Percentiles rank a stretch among this genome's conserved stretches.
phyloP scores from a whole-genome alignment of 2,329 filamentous ascomycete genomes.

The Colletotrichum graminicola region DNA sequence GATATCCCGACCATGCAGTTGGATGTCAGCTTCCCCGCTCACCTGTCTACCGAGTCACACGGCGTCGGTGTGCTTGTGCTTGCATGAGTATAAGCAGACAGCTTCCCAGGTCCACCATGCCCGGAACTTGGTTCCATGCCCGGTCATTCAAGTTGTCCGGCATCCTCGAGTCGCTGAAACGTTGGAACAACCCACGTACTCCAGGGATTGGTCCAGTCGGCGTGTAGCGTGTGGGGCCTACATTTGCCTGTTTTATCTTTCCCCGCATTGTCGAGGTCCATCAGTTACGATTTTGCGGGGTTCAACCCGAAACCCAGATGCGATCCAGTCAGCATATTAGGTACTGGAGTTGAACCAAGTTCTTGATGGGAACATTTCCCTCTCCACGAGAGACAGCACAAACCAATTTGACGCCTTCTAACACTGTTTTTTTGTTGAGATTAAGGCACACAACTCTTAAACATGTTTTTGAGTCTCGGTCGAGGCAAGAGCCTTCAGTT shows the following conservation, averaged over 20 bases:
- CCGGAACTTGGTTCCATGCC: neutral
- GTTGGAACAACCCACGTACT: neutral
- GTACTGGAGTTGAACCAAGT: neutral
- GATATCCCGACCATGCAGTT: neutral
- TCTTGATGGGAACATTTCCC: neutral
- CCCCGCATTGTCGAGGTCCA: neutral
- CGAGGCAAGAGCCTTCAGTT: conserved; percentile 27
- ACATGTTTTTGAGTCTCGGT: conserved; percentile 27
- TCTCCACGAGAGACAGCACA: neutral
- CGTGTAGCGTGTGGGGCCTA: neutral
- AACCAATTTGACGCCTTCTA: neutral
- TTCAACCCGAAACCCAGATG: neutral
- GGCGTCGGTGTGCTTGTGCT: neutral
- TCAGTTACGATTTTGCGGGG: neutral
- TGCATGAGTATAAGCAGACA: neutral
- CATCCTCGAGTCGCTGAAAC: too few species aligned
- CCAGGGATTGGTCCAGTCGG: neutral
- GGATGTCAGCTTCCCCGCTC: conserved; percentile 6
- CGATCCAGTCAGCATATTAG: neutral
- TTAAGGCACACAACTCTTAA: neutral
- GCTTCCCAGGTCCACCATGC: neutral
- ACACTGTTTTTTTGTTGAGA: neutral
- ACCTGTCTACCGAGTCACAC: neutral
- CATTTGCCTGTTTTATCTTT: neutral
- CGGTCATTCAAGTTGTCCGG: neutral